Evolutionary conservation across 2,329 filamentous ascomycete species (phyloP), one percentile per base, ranked within the genome.

Genomic region (Verticillium longisporum): DNA sequence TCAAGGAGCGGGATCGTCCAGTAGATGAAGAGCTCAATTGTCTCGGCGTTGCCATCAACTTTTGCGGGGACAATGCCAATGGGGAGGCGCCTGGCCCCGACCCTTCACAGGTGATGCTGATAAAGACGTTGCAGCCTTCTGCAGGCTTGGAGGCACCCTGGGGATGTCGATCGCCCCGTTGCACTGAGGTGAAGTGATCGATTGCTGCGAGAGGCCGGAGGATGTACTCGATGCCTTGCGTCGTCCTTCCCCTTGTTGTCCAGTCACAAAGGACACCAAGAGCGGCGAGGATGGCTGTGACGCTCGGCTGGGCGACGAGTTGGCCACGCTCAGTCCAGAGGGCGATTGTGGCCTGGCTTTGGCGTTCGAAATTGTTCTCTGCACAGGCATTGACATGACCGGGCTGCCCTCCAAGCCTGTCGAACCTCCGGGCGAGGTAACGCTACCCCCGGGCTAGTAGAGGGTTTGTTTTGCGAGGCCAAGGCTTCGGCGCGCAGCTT

Each of bases 251-350:
- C 86, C 84, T 60, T 88, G 87, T 67, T 91, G 90, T 6, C 90
- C 90, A 13, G 94, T 91, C 62, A 94, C 92, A 73, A 99, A 99
- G 6, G 95, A 96, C 9, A 98, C 90, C n/a, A 98, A 81, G n/a
- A 99, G 79, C 0, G 95, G 95, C 6, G 76, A 78, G 1, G 76
- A 78, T 3, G 95, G 83, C 67, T 86, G 83, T 1, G 83, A 99
- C 4, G 85, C 87, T 66, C 94, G 86, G 72, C 85, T 97, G 1
- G 95, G 94, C 1, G 94, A 97, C 6, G 94, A 91, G 70, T 90
- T 95, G 26, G 88, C 79, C 65, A 94, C 91, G 66, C 87, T 90
- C 32, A 91, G 75, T 21, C 88, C 83, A 0, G 94, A 96, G 1
- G 95, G 95, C 2, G 95, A 98, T 56, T 91, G 88, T 3, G 95